These are phyloP conservation scores for Saccharomycopsis fibuligera DNA, from an alignment of 805 yeast genomes.

Conservation along the genomic window DNA sequence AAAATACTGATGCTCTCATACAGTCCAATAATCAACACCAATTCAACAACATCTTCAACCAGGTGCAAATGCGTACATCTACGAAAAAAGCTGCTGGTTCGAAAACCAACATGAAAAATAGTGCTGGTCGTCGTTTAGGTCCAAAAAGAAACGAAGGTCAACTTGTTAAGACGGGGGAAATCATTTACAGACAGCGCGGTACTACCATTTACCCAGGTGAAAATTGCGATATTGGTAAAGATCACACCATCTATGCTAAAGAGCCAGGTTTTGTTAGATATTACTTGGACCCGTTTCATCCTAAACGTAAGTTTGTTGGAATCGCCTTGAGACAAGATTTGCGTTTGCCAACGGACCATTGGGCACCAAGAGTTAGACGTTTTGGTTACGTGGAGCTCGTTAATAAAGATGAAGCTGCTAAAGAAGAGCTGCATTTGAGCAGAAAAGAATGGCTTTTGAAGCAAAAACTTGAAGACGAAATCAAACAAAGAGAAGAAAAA, in stretches of 20 bases:
- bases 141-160: constrained; percentile 79
- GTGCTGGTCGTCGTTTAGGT: constrained; percentile 92
- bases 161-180: constrained; percentile 72
- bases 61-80: constrained; percentile 65
- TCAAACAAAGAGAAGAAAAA: constrained; percentile 35
- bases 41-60: no score
- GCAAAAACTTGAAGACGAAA: constrained; percentile 40
- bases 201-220: constrained; percentile 93
- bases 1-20: constrained; percentile 2
- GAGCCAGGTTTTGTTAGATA: constrained; percentile 93
- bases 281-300: constrained; percentile 94
- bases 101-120: constrained; percentile 87
- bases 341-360: constrained; percentile 80
- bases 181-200: constrained; percentile 90
- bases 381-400: constrained; percentile 60
- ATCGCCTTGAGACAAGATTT: constrained; percentile 63
- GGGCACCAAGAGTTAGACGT: constrained; percentile 81
- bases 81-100: constrained; percentile 94
- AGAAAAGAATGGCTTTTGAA: constrained; percentile 61
- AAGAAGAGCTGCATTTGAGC: constrained; percentile 55
- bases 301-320: constrained; percentile 84
- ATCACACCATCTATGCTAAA: constrained; percentile 83
- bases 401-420: constrained; percentile 43
- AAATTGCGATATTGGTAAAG: constrained; percentile 83
- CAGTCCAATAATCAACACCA: no score